Base-by-base conservation (phyloP, 345 rosid species). In the Boechera divaricarpa region DNA sequence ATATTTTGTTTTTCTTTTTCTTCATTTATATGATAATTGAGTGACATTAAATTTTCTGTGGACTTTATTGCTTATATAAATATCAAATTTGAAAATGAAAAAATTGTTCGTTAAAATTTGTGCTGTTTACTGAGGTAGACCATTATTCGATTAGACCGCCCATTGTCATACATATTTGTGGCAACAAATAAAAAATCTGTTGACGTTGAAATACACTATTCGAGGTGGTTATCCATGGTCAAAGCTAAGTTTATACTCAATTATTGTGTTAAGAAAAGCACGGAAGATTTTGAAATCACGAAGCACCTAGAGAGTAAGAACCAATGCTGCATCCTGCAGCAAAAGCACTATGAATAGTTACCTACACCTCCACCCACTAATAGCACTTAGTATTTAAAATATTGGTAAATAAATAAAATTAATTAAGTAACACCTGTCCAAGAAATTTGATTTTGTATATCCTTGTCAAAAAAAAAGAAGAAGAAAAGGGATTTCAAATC, bases 261-360 rank as follows among this genome's bases (percentile, higher is more conserved):
- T 44, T 21, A 63, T 47, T 54, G 59, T 70, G 72, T 10, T 38
- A 73, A 79, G 48, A 51, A 52, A 68, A 59, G 48, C 73, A 79
- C 66, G 53, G 45, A 79, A 59, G 28, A 69, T 74, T 61, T 68
- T 68, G 75, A 79, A 60, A 67, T 58, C 61, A 65, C 11, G 66
- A 73, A 74, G 66, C 70, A 73, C 65, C 75, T 68, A 79, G 70
- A 60, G 71, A 73, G 82, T 68, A 47, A 73, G 75, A 62, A 74
- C 82, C 75, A 69, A 69, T 76, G 68, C 68, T 71, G 62, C 31
- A 51, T 55, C 56, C 73, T 71, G 49, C 55, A 69, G 59, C 38
- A 55, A 63, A 69, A 53, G 60, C 58, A 62, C 48, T 52, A 63
- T 74, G 70, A 4, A 74, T 68, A 67, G 82, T 59, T 38, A 64